Conservation (phyloP, 495 filamentous ascomycete genomes). For the Symbiotaphrina buchneri region DNA sequence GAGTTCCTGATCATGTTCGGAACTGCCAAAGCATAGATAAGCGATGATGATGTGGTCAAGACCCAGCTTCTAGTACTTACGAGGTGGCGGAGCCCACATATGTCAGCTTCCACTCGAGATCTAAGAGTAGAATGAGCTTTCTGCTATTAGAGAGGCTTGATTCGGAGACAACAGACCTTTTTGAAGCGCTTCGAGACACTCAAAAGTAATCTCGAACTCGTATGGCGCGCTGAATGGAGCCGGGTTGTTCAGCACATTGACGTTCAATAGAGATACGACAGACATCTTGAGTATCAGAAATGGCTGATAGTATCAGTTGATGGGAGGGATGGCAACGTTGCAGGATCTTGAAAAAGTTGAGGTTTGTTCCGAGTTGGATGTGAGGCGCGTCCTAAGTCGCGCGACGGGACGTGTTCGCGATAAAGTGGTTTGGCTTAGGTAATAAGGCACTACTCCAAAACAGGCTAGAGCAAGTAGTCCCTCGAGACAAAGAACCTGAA, state of each 20-base stretch:
- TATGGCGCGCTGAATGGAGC: conserved; percentile 75
- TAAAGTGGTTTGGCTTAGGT: no score
- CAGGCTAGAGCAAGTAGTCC: no score
- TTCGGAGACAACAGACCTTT: conserved; percentile 39
- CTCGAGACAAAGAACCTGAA: no score
- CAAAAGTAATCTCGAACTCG: conserved; percentile 95
- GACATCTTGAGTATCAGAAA: conserved; percentile 72
- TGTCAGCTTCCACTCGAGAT: conserved; percentile 97
- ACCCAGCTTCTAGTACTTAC: conserved; percentile 26
- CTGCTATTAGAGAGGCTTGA: background rate
- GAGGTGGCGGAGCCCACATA: conserved; percentile 97
- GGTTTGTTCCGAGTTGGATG: no score
- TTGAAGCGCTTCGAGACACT: conserved; percentile 79
- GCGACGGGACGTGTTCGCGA: no score
- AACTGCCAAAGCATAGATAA: conserved; percentile 25
- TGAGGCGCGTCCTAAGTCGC: no score
- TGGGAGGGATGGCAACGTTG: no score
- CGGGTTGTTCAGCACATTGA: conserved; percentile 91
- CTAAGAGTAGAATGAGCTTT: conserved; percentile 20
- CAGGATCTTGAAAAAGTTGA: no score
- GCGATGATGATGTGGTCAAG: background rate
- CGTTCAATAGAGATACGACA: conserved; percentile 84
- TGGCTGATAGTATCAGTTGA: no score
- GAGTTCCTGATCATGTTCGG: conserved; percentile 94
- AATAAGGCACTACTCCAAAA: no score